Conservation (phyloP, 805 yeast species). For the Candida ipomoeae region DNA sequence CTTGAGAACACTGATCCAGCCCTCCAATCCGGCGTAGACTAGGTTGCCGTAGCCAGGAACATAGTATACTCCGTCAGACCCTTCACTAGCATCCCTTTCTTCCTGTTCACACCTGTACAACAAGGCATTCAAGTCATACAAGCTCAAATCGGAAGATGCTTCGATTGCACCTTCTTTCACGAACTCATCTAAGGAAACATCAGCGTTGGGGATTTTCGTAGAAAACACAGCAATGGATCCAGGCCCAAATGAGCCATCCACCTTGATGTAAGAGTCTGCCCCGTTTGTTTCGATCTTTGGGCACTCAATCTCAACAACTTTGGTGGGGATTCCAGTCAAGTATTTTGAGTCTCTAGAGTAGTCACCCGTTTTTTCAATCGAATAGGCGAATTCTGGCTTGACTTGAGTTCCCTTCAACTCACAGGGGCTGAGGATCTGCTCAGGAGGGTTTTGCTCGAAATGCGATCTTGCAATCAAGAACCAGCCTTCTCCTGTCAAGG, state of each 20-base stretch:
- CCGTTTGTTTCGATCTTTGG: slow-evolving; percentile 47
- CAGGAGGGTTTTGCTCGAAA: slow-evolving; percentile 44
- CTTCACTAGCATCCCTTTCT: slow-evolving; percentile 76
- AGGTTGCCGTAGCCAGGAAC: slow-evolving; percentile 72
- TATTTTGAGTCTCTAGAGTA: slow-evolving; percentile 32
- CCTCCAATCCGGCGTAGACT: slow-evolving; percentile 88
- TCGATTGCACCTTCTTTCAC: slow-evolving; percentile 73
- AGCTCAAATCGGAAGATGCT: slow-evolving; percentile 57
- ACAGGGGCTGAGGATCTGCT: slow-evolving; percentile 56
- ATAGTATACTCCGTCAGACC: slow-evolving; percentile 66
- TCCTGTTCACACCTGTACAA: slow-evolving; percentile 80
- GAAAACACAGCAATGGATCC: slow-evolving; percentile 86
- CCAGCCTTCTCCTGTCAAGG: slow-evolving; percentile 83
- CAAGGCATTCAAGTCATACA: slow-evolving; percentile 70
- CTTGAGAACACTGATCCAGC: slow-evolving; percentile 75
- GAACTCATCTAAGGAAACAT: slow-evolving; percentile 57
- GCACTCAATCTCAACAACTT: slow-evolving; percentile 48
- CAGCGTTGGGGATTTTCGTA: slow-evolving; percentile 65
- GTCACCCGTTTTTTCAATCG: slow-evolving; percentile 52
- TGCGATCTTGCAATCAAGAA: slow-evolving; percentile 84
- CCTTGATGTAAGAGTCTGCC: slow-evolving; percentile 47
- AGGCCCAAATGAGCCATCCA: slow-evolving; percentile 68
- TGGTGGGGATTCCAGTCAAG: slow-evolving; percentile 64
- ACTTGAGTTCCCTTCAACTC: slow-evolving; percentile 58
- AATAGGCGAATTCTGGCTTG: slow-evolving; percentile 53